A percentile compares a stretch with the other conserved stretches of the same genome.
Evolutionary conservation across 345 rosid species (phyloP).

Genomic region (Murraya paniculata): DNA sequence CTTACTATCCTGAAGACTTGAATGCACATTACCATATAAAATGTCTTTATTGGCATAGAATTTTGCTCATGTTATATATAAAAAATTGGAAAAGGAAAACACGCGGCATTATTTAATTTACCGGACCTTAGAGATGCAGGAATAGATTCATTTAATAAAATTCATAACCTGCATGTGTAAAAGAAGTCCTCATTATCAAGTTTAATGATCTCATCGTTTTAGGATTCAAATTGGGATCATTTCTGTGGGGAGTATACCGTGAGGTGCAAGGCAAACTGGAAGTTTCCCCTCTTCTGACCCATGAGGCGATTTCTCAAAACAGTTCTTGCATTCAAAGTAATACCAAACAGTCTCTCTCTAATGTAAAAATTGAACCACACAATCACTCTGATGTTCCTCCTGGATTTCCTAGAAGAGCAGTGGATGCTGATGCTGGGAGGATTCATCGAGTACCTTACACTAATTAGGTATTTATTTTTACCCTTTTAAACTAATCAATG

Average conservation of each 20-base stretch:
- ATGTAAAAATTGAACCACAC: neutral
- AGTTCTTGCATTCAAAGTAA: neutral
- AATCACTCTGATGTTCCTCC: neutral
- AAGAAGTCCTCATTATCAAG: neutral
- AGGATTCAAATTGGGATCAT: neutral
- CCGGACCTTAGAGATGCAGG: no score
- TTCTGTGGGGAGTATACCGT: neutral
- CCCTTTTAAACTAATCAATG: no score
- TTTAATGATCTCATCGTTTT: neutral
- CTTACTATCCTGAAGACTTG: neutral
- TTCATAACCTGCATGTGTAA: neutral
- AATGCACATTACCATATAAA: neutral
- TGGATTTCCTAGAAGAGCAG: neutral
- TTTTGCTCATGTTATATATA: neutral
- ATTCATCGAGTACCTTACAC: neutral
- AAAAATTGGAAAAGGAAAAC: neutral
- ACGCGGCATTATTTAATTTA: neutral
- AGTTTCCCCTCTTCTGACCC: neutral
- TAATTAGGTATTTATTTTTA: no score
- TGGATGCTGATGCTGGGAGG: neutral
- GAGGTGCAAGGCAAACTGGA: neutral
- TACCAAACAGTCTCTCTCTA: neutral
- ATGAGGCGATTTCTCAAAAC: neutral
- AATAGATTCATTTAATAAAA: neutral
- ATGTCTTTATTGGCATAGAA: neutral